Base-by-base conservation (phyloP, 1,284 basidiomycete species). In the Phenoliferia sp. region DNA sequence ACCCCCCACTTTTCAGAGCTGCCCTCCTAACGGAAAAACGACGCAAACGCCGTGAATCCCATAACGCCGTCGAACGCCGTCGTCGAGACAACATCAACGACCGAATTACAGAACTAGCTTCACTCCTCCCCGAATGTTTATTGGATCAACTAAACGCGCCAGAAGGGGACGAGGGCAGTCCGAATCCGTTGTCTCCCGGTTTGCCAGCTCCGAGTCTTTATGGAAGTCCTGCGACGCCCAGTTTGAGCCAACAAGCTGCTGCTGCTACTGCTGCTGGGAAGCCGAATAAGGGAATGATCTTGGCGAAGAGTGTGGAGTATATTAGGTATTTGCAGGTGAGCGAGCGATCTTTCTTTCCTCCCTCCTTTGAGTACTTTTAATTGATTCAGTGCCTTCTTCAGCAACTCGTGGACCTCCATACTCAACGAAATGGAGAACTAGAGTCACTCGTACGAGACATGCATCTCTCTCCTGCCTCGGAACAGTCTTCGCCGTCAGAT, bases 21-120 rank as follows among this genome's bases (percentile, higher is more conserved):
- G 36, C 65, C 22, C 35, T 48, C 35, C 28, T 66, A n/a, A 61
- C 62, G 31, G 91, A 94, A 80, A 92, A 92, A 78, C 81, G 90
- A 16, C 80, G 90, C 12, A 81, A 89, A 55, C 81, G 91, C 59
- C 82, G 92, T 67, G 92, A 94, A 79, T 89, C 87, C 7, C 92
- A 94, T 78, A 94, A 94, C 76, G 92, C 91, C 3, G 92, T 95
- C 70, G 92, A 95, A 81, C 83, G 92, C 26, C 81, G 92, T 33
- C 79, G 92, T 63, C 80, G 92, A 58, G 92, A 94, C 77, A 94
- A 93, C 78, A 95, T 95, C 79, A 95, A 95, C 79, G 92, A 94
- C 81, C 90, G 90, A 80, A 95, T 95, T 74, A 85, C 86, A 57
- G 92, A 95, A 78, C 84, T 95, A 1, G 90, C 92, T 22, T 89